Evolutionary conservation across 305 asterid species (phyloP).

Genomic region (Ilex paraguariensis): DNA sequence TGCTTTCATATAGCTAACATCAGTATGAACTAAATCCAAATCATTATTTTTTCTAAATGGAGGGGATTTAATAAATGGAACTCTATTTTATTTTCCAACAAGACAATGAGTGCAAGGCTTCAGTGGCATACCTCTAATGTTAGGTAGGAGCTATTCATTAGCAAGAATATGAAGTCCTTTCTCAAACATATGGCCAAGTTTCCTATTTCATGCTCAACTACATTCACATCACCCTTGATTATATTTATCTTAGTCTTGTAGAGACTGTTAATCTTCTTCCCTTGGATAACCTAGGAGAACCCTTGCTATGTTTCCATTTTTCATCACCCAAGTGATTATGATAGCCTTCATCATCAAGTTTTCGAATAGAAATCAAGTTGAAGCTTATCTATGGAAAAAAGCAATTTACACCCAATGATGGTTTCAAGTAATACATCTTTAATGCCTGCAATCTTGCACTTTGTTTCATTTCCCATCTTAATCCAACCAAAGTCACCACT

Average conservation of each 20-base stretch:
- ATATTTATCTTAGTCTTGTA: not conserved
- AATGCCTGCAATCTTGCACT: no score
- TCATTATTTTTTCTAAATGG: not conserved
- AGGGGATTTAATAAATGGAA: no score
- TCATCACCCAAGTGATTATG: no score
- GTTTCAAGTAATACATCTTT: no score
- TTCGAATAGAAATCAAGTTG: not conserved
- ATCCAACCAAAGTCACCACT: not conserved
- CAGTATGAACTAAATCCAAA: not conserved
- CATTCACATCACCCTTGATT: no score
- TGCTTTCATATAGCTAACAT: not conserved
- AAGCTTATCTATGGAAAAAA: not conserved
- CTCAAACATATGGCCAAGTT: conserved; percentile 4
- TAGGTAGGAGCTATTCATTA: not conserved
- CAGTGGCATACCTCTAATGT: no score
- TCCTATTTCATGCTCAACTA: not conserved
- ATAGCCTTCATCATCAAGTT: not conserved
- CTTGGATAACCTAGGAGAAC: not conserved
- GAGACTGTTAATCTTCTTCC: not conserved
- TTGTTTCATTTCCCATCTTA: no score
- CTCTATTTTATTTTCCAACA: no score
- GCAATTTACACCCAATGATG: no score
- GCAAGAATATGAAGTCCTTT: conserved; percentile 1
- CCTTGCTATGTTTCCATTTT: conserved; percentile 3
- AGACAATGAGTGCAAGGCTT: no score